Evolutionary conservation across 441 rosid genomes (phyloP).

Genomic region (Erodium chrysanthum): DNA sequence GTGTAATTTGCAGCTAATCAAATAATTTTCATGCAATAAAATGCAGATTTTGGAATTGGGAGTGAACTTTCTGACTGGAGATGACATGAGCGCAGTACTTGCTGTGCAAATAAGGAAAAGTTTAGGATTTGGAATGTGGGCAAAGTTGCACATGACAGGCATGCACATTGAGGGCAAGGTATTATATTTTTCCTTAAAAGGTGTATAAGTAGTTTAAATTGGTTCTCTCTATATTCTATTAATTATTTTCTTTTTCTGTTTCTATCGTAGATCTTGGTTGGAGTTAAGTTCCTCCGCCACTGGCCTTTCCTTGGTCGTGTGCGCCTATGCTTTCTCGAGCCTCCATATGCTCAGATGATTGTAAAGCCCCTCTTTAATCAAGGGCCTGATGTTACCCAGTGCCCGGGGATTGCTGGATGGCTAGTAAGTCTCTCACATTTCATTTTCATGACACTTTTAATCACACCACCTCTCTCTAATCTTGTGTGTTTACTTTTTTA

Average conservation of each 20-base stretch:
- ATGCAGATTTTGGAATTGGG: slow-evolving; percentile 82
- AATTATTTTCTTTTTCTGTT: neutral
- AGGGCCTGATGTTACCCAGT: slow-evolving; percentile 73
- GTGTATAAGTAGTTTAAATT: neutral
- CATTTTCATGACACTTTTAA: neutral
- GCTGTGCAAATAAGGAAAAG: slow-evolving; percentile 70
- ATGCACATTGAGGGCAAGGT: slow-evolving; percentile 99
- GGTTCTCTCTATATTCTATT: neutral
- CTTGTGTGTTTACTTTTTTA: slow-evolving; percentile 9
- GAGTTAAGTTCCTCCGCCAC: slow-evolving; percentile 65
- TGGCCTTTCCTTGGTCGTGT: slow-evolving; percentile 92
- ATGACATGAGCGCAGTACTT: slow-evolving; percentile 85
- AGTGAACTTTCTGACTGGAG: slow-evolving; percentile 82
- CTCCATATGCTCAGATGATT: slow-evolving; percentile 85
- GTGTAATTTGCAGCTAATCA: neutral
- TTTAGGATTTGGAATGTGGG: slow-evolving; percentile 84
- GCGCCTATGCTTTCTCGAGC: slow-evolving; percentile 93
- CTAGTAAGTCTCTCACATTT: slow-evolving; percentile 50
- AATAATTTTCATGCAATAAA: slow-evolving; percentile 9
- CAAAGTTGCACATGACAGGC: slow-evolving; percentile 84
- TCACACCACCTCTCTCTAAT: slow-evolving; percentile 12
- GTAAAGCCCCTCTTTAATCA: slow-evolving; percentile 66
- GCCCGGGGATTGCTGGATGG: slow-evolving; percentile 98
- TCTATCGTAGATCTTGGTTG: slow-evolving; percentile 59
- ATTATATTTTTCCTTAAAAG: slow-evolving; percentile 7